phyloP scores from a whole-genome alignment of 108 stramenopile genomes.

The Skeletonema menzelii region DNA sequence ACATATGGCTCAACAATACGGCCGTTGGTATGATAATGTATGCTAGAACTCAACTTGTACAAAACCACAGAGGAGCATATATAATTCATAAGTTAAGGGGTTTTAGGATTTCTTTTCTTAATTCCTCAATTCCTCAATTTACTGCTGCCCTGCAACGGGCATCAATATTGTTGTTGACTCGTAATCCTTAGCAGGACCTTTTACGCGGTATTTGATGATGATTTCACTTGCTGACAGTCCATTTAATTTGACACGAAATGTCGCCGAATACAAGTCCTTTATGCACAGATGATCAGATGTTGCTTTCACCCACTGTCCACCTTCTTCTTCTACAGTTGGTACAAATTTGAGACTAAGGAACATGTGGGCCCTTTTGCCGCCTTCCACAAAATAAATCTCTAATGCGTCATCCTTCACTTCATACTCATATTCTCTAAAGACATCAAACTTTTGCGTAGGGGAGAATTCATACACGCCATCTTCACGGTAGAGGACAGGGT shows the following conservation, averaged over 20 bases:
- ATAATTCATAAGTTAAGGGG: not conserved
- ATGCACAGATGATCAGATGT: constrained; percentile 76
- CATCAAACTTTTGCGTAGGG: constrained; percentile 52
- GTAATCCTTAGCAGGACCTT: constrained; percentile 73
- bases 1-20: constrained; percentile 9
- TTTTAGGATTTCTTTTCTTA: not conserved
- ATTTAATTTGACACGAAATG: constrained; percentile 57
- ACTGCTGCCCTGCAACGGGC: constrained; percentile 19
- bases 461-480: constrained; percentile 65
- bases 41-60: not conserved
- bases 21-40: not conserved
- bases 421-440: constrained; percentile 76
- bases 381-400: constrained; percentile 72
- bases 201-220: constrained; percentile 64
- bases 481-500: constrained; percentile 58
- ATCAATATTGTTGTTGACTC: constrained; percentile 66
- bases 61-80: not conserved
- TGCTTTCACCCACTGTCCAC: constrained; percentile 52
- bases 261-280: constrained; percentile 68
- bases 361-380: constrained; percentile 57
- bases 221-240: constrained; percentile 62
- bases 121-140: not conserved
- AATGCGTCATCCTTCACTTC: constrained; percentile 38
- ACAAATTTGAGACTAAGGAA: constrained; percentile 69
- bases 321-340: constrained; percentile 21